phyloP scores from a whole-genome alignment of 495 filamentous ascomycete species.

The Lasiosphaeris hirsuta region DNA sequence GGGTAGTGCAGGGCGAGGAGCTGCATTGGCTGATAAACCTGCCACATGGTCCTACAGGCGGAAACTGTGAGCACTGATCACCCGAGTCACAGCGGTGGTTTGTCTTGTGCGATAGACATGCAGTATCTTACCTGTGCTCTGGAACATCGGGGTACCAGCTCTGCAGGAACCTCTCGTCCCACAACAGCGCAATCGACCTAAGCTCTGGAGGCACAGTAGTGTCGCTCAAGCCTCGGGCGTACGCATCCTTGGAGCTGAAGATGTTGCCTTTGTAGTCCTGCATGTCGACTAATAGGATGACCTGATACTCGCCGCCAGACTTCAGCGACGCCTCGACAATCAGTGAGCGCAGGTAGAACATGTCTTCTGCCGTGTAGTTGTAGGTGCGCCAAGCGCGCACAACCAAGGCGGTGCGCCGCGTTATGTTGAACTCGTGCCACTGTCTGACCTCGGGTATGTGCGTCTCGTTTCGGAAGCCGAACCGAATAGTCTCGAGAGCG shows the following conservation, averaged over 20 bases:
- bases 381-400: conserved; percentile 44
- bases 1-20: conserved; percentile 56
- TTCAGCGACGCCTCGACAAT: conserved; percentile 53
- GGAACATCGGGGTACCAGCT: conserved; percentile 37
- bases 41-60: conserved; percentile 33
- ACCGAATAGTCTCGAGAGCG: conserved; percentile 24
- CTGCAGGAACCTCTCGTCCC: conserved; percentile 45
- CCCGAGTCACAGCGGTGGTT: no score
- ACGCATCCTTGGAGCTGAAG: conserved; percentile 47
- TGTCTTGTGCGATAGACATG: neutral
- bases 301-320: conserved; percentile 57
- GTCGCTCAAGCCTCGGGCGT: conserved; percentile 46
- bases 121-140: conserved; percentile 31
- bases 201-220: conserved; percentile 53
- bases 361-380: conserved; percentile 39
- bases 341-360: conserved; percentile 52
- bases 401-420: conserved; percentile 36
- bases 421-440: conserved; percentile 31
- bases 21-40: conserved; percentile 46
- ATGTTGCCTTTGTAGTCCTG: conserved; percentile 50
- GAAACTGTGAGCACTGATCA: neutral
- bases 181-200: conserved; percentile 53
- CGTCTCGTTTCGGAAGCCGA: conserved; percentile 21
- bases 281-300: conserved; percentile 57
- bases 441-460: conserved; percentile 25